Conservation (phyloP, 2,329 filamentous ascomycete species). For the Colletotrichum salicis region DNA sequence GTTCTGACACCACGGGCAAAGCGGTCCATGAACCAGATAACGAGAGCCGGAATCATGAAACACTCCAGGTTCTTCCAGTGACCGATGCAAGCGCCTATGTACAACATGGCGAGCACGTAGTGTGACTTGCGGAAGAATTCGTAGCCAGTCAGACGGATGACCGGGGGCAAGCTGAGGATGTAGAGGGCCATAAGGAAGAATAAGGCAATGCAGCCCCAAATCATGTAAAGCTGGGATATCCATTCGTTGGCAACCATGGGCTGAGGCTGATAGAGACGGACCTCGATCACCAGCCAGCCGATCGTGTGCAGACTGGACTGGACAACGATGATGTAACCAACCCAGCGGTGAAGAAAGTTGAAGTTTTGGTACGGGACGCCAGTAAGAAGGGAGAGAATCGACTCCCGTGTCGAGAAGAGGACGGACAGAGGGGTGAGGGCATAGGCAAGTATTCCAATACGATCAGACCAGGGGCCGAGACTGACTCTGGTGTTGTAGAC, state of each 20-base stretch:
- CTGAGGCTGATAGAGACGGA: constrained; percentile 76
- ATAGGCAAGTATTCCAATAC: constrained; percentile 77
- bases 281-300: constrained; percentile 75
- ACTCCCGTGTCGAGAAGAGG: constrained; percentile 75
- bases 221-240: constrained; percentile 73
- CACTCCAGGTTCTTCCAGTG: constrained; percentile 77
- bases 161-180: constrained; percentile 65
- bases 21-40: constrained; percentile 74
- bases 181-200: constrained; percentile 70
- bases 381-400: constrained; percentile 74
- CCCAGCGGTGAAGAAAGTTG: constrained; percentile 82
- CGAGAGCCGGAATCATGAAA: constrained; percentile 74
- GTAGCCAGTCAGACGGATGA: constrained; percentile 75
- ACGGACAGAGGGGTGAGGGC: constrained; percentile 78
- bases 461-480: constrained; percentile 75
- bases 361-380: constrained; percentile 81
- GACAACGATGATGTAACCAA: constrained; percentile 76
- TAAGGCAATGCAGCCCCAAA: constrained; percentile 79
- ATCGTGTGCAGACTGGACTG: constrained; percentile 77
- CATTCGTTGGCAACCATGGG: constrained; percentile 66
- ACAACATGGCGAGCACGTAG: constrained; percentile 78
- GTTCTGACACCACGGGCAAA: constrained; percentile 67
- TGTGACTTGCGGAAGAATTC: constrained; percentile 82
- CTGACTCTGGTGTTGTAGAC: constrained; percentile 72
- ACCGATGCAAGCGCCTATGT: constrained; percentile 79